Evolutionary conservation across 2,329 filamentous ascomycete species (phyloP), one percentile per base, ranked within the genome.

Genomic region (Epicoccum sorghinum): DNA sequence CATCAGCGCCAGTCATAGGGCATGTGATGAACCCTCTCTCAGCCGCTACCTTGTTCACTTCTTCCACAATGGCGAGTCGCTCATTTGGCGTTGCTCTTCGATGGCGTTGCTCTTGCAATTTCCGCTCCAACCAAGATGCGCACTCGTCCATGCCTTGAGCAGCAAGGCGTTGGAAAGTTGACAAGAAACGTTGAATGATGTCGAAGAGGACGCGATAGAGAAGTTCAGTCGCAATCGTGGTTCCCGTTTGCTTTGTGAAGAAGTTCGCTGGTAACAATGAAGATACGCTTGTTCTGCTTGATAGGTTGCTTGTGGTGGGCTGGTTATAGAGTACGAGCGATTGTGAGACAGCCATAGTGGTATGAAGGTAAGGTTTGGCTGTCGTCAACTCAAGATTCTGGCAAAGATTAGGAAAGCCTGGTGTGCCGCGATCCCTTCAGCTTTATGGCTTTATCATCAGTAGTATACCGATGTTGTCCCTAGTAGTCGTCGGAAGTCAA

Each of bases 191-290:
- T 49, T 70, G 66, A 29, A 71, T 35, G 27, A 72, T 59, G 40
- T 70, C 67, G 45, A 64, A 46, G 36, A 72, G 64, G 29, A 72
- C 38, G 42, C 69, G 68, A 36, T 70, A 72, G 46, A 70, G 61
- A 3, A 71, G 58, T 44, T 71, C 67, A 2, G 69, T 69, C 13
- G 61, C 65, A 27, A 71, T 64, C 18, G 65, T 65, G 7, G 64
- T 67, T 23, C 65, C 64, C 32, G 66, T 67, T 44, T 60, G 59
- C 22, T 55, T 59, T 4, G 47, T 55, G 45, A 64, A 64, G 33
- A 60, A 51, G 33, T 38, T 48, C 8, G 55, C 58, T 4, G 59
- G 45, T 27, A 65, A 56, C 12, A 64, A 44, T 1, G 61, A 59
- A 22, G 38, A 39, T 24, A 53, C 41, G 9, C 45, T 50, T 29